A percentile compares a stretch with the other conserved stretches of the same genome.
Evolutionary conservation across 345 rosid genomes (phyloP).

Genomic region (Draba incana): DNA sequence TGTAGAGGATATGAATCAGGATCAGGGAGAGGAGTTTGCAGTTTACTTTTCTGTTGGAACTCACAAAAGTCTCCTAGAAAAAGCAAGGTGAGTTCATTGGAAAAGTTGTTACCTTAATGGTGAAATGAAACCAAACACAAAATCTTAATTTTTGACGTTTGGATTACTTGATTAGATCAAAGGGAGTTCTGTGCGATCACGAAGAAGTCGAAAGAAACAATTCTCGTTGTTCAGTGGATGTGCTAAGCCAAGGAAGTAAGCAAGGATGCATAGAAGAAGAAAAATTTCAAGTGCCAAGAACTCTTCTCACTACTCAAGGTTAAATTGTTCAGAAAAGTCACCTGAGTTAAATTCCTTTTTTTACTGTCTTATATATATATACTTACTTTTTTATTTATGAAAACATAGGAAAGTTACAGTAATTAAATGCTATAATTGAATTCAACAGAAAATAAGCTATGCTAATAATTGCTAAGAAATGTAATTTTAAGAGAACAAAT

Average conservation of each 20-base stretch:
- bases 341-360: background rate
- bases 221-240: constrained; percentile 74
- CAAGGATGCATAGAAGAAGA: constrained; percentile 47
- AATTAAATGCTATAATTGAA: background rate
- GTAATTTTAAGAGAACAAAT: background rate
- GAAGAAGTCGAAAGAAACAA: constrained; percentile 49
- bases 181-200: constrained; percentile 52
- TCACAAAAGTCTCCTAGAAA: constrained; percentile 48
- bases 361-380: constrained; percentile 13
- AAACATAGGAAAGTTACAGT: constrained; percentile 9
- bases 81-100: constrained; percentile 58
- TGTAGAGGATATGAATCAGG: constrained; percentile 79
- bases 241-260: constrained; percentile 57
- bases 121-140: background rate
- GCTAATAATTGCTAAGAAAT: background rate
- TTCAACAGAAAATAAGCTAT: constrained; percentile 4
- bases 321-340: constrained; percentile 10
- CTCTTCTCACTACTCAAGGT: constrained; percentile 5
- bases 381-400: background rate
- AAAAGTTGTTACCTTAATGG: background rate
- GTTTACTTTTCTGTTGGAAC: constrained; percentile 88
- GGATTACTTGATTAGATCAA: constrained; percentile 46
- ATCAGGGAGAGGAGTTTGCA: constrained; percentile 75
- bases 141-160: constrained; percentile 8
- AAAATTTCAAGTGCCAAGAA: constrained; percentile 9